Conservation (phyloP, 2,329 filamentous ascomycete genomes). For the Helotiales sp. region DNA sequence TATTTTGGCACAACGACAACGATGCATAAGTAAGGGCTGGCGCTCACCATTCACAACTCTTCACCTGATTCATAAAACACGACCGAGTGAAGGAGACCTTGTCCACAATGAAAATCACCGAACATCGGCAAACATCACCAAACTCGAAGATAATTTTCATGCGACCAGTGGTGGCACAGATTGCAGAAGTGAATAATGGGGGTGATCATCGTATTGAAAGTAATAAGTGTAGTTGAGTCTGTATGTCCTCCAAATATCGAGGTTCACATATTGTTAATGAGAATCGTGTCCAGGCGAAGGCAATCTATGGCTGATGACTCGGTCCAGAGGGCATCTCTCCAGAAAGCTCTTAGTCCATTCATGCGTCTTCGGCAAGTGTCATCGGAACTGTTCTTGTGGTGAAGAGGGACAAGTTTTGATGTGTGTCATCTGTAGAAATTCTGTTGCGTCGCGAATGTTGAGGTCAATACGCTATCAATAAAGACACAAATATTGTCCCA, state of each 20-base stretch:
- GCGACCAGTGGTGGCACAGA: too few species aligned
- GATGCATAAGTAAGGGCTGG: too few species aligned
- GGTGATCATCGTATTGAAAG: not conserved
- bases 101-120: too few species aligned
- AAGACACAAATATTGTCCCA: not conserved
- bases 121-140: too few species aligned
- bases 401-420: not conserved
- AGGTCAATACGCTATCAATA: not conserved
- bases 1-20: too few species aligned
- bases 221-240: not conserved
- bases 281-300: not conserved
- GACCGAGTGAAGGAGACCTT: too few species aligned
- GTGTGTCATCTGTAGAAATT: not conserved
- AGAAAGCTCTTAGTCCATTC: not conserved
- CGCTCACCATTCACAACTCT: too few species aligned
- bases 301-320: not conserved
- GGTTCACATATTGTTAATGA: not conserved
- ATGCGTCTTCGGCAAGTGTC: not conserved
- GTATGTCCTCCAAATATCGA: not conserved
- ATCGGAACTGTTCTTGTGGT: not conserved
- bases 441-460: not conserved
- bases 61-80: too few species aligned
- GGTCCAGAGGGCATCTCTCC: not conserved
- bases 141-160: too few species aligned
- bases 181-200: not conserved